Evolutionary conservation across 305 asterid genomes (phyloP), one percentile per base, ranked within the genome.

Genomic region (Solanum hybrid): DNA sequence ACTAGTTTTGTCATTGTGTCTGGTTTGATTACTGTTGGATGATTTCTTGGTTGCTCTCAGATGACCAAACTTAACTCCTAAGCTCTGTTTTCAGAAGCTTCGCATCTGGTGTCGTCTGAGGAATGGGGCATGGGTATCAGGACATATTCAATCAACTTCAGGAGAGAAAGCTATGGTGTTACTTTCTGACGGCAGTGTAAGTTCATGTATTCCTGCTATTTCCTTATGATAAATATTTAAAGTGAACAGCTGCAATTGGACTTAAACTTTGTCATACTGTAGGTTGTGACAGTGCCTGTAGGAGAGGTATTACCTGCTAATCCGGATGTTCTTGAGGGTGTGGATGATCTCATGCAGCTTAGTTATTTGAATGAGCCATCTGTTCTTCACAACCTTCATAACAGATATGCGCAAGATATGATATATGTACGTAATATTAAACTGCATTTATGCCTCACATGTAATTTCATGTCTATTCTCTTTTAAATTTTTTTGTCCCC

Each of bases 351-450:
- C 91, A 92, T 94, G 89, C 97, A 95, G 76, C 98, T 97, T 89
- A 94, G 98, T 94, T 96, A 95, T 94, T 89, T 96, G 93, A 97
- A 97, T 12, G 98, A 97, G 94, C 99, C 99, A 90, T 97, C 99
- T 81, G 95, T 97, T 92, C 94, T 97, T 90, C 96, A 97, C 93
- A 97, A 97, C 93, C 94, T 97, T 92, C 96, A 95, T 57, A 86
- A 86, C 90, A 95, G 99, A 94, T 96, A 93, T 92, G 91, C 93
- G 34, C 94, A 89, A 77, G 97, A 94, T 93, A 92, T 87, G 42
- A 92, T 95, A 92, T 97, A 97, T 93, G 99, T 97, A 92, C 90
- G 98, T 89, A 40, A 78, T 87, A 86, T 71, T 86, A 28, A 73
- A 40, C 35, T 89, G 46, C 34, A 20, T 86, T 22, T 40, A 33